Percentiles rank a stretch among this genome's conserved stretches.
Evolutionary conservation across 139 green algal species (phyloP).

Genomic region (Chlorella sorokiniana): DNA sequence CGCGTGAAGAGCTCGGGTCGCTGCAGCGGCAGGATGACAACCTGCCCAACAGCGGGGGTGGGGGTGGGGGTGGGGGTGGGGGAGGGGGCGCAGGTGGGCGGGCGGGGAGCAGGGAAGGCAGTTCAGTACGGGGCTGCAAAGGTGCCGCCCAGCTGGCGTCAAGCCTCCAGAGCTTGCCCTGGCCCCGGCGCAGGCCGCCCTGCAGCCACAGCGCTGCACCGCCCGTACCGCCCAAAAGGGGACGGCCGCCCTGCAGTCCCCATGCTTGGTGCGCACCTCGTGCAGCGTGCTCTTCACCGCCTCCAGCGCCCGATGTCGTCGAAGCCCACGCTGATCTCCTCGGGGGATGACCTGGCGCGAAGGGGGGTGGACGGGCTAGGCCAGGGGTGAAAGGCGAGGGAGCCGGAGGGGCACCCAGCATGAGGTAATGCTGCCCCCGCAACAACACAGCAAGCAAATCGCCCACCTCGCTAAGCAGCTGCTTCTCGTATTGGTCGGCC

Average conservation of each 20-base stretch:
- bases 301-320: slow-evolving; percentile 73
- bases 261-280: slow-evolving; percentile 32
- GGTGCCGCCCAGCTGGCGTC: too few species aligned
- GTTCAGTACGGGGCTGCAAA: too few species aligned
- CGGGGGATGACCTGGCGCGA: slow-evolving; percentile 62
- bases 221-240: not conserved
- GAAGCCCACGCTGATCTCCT: slow-evolving; percentile 61
- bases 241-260: too few species aligned
- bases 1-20: slow-evolving; percentile 75
- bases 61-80: not conserved
- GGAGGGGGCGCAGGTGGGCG: not conserved
- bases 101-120: too few species aligned
- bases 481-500: slow-evolving; percentile 69
- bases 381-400: too few species aligned
- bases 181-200: too few species aligned
- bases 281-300: slow-evolving; percentile 53
- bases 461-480: slow-evolving; percentile 56
- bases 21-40: slow-evolving; percentile 79
- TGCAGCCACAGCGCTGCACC: not conserved
- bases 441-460: not conserved
- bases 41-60: slow-evolving; percentile 1
- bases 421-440: too few species aligned
- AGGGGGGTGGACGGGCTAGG: too few species aligned
- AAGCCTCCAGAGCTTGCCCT: too few species aligned
- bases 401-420: too few species aligned